These are phyloP conservation scores for Sugiyamaella paludigena DNA, from an alignment of 1,139 yeast species.

Conservation along the genomic window DNA sequence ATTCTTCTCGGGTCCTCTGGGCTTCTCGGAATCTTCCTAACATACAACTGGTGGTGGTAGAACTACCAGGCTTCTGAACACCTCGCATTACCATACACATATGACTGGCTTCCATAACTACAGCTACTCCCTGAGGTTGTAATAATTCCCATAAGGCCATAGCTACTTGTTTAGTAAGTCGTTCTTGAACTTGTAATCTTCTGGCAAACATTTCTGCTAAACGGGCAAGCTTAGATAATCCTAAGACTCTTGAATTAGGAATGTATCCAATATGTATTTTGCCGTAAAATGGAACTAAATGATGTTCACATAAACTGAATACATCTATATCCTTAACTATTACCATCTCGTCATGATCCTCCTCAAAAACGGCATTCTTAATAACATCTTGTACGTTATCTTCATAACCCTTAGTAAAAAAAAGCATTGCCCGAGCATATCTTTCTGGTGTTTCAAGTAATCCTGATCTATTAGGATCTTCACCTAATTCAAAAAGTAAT, in stretches of 20 bases:
- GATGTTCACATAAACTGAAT: constrained; percentile 94
- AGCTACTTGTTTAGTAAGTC: constrained; percentile 94
- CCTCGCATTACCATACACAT: constrained; percentile 99
- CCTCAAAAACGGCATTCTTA: constrained; percentile 94
- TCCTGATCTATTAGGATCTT: constrained; percentile 87
- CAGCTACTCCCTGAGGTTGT: constrained; percentile 96
- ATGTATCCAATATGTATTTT: constrained; percentile 95
- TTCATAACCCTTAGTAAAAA: constrained; percentile 93
- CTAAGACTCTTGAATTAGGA: constrained; percentile 92
- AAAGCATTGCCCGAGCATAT: constrained; percentile 94
- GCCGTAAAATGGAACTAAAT: constrained; percentile 94
- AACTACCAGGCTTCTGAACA: constrained; percentile 90
- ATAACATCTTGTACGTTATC: constrained; percentile 79
- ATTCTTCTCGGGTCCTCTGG: constrained; percentile 95
- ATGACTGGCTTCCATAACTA: constrained; percentile 94
- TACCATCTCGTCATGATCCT: constrained; percentile 98
- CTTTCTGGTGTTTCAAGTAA: constrained; percentile 91
- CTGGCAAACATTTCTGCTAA: constrained; percentile 96
- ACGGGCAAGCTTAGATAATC: constrained; percentile 88
- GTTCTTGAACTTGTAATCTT: constrained; percentile 93
- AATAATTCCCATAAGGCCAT: constrained; percentile 89
- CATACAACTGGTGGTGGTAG: constrained; percentile 96
- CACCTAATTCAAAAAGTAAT: constrained; percentile 83
- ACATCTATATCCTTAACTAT: constrained; percentile 93
- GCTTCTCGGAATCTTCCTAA: constrained; percentile 90